Conservation (phyloP, 805 yeast genomes). For the Cyberlindnera nakhonratchasimensis region DNA sequence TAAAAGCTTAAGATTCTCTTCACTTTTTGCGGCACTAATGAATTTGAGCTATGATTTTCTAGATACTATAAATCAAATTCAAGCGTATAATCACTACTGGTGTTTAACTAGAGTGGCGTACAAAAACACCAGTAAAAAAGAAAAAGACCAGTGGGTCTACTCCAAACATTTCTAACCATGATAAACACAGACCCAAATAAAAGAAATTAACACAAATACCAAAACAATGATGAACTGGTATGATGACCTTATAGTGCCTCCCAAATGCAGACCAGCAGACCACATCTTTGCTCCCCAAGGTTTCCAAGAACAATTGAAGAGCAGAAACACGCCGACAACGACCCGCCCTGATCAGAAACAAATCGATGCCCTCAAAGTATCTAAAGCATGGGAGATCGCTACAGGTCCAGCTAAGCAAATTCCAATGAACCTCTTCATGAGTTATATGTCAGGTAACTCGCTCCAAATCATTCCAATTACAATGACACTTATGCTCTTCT, state of each 20-base stretch:
- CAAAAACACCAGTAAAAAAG: neutral
- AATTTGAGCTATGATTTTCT: too few relatives aligned
- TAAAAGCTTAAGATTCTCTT: too few relatives aligned
- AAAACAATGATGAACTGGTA: slow-evolving; percentile 11
- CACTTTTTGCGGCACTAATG: too few relatives aligned
- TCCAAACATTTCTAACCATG: too few relatives aligned
- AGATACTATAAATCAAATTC: too few relatives aligned
- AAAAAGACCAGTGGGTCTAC: too few relatives aligned
- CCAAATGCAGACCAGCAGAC: slow-evolving; percentile 1
- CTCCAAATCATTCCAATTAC: slow-evolving; percentile 87
- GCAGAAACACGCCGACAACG: slow-evolving; percentile 1
- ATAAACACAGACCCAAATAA: neutral
- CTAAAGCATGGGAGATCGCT: slow-evolving; percentile 85
- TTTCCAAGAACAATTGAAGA: slow-evolving; percentile 7
- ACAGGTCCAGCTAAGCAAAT: slow-evolving; percentile 75
- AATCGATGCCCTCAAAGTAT: slow-evolving; percentile 12
- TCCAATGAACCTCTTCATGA: slow-evolving; percentile 90
- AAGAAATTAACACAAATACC: neutral
- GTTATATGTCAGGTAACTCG: slow-evolving; percentile 89
- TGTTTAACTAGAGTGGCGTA: neutral
- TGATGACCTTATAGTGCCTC: slow-evolving; percentile 7
- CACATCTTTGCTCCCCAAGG: slow-evolving; percentile 14
- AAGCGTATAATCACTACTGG: too few relatives aligned
- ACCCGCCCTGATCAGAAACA: slow-evolving; percentile 10
- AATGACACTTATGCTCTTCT: slow-evolving; percentile 81